phyloP scores from a whole-genome alignment of 371 early-diverging fungal genomes.

The Nematocida minor region DNA sequence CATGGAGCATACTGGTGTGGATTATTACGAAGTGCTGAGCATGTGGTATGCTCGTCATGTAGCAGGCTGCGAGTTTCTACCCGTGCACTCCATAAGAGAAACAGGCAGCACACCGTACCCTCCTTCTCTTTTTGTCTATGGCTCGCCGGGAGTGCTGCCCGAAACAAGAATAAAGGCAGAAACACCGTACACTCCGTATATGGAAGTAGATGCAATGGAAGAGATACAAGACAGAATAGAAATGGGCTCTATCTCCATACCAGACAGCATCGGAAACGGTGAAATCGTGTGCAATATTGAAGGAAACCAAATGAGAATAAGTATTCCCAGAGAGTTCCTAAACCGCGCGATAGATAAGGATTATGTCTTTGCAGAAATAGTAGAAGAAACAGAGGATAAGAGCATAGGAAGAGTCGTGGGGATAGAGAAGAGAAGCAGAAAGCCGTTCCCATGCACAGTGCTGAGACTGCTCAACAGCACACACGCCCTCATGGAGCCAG shows the following conservation, averaged over 20 bases:
- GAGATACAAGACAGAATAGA: constrained; percentile 1
- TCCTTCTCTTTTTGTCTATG: background rate
- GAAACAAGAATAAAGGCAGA: background rate
- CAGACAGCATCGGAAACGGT: background rate
- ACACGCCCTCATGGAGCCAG: constrained; percentile 23
- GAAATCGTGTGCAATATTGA: constrained; percentile 17
- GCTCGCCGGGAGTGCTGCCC: background rate
- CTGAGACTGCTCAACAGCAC: background rate
- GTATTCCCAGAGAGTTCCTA: background rate
- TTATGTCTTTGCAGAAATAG: background rate
- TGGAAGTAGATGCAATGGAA: background rate
- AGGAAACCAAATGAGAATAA: constrained; percentile 23
- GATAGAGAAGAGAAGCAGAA: constrained; percentile 4
- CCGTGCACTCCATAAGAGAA: background rate
- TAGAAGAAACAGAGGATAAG: background rate
- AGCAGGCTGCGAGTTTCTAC: background rate
- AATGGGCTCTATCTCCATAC: background rate
- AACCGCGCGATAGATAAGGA: constrained; percentile 33
- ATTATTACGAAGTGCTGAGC: background rate
- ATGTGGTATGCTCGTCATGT: background rate
- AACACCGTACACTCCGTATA: background rate
- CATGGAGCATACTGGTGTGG: background rate
- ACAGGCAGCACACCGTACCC: background rate
- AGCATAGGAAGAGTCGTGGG: constrained; percentile 17
- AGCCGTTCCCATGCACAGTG: constrained; percentile 3